Conservation (phyloP, 768 basidiomycete genomes). For the Mycena vulgaris region DNA sequence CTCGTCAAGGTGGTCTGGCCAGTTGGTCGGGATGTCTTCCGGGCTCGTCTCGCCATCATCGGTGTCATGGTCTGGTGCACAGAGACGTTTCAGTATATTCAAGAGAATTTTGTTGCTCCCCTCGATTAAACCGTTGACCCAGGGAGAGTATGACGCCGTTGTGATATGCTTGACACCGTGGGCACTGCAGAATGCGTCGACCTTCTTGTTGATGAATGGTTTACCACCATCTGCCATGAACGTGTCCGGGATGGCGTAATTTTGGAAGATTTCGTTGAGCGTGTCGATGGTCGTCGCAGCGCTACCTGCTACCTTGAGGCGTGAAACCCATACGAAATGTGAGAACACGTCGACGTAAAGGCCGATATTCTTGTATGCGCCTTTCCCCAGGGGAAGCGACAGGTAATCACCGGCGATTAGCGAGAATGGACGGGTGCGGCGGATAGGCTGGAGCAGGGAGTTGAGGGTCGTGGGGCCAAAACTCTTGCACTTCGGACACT, state of each 20-base stretch:
- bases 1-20: conserved; percentile 44
- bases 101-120: conserved; percentile 38
- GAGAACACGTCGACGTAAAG: conserved; percentile 42
- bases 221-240: conserved; percentile 41
- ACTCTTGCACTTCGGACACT: conserved; percentile 47
- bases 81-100: conserved; percentile 38
- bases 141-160: conserved; percentile 32
- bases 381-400: conserved; percentile 43
- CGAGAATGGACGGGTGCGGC: conserved; percentile 44
- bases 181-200: conserved; percentile 35
- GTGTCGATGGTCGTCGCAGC: conserved; percentile 1
- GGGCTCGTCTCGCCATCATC: conserved; percentile 17
- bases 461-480: no score
- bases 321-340: conserved; percentile 43
- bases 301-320: conserved; percentile 15
- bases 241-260: conserved; percentile 36
- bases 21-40: conserved; percentile 40
- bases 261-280: conserved; percentile 36
- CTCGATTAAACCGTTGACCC: conserved; percentile 43
- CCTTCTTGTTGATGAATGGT: conserved; percentile 43
- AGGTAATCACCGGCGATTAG: conserved; percentile 49
- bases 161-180: conserved; percentile 37
- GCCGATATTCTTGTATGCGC: conserved; percentile 39
- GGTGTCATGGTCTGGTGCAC: conserved; percentile 43
- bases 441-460: no score